Conservation (phyloP, 2,329 filamentous ascomycete species). For the Calonectria pseudoturangicola region DNA sequence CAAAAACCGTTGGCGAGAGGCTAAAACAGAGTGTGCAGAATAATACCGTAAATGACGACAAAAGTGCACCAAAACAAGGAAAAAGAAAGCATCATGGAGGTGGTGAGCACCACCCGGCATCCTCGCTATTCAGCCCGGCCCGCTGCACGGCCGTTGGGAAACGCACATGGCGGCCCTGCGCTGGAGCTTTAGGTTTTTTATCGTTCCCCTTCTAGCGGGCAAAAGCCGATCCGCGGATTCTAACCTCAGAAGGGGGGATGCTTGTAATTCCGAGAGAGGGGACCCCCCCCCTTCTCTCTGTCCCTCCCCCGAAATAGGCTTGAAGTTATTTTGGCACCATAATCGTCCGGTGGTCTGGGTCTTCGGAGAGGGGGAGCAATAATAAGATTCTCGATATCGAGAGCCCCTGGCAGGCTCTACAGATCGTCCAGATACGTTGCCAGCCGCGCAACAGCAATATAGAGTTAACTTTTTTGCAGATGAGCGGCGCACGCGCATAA, state of each 20-base stretch:
- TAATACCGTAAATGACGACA: no score
- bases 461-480: conserved; percentile 1
- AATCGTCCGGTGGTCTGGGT: neutral
- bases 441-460: neutral
- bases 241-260: neutral
- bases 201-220: neutral
- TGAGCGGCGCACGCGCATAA: no score
- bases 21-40: conserved; percentile 3
- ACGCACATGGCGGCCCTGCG: conserved; percentile 45
- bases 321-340: conserved; percentile 5
- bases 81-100: neutral
- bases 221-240: conserved; percentile 14
- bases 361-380: neutral
- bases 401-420: neutral
- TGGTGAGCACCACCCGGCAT: neutral
- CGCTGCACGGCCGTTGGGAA: conserved; percentile 52
- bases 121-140: conserved; percentile 43
- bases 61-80: conserved; percentile 20
- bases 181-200: conserved; percentile 6
- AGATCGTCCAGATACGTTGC: neutral
- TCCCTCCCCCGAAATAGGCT: no score
- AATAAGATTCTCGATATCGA: neutral
- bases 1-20: no score
- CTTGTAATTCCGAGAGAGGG: neutral
- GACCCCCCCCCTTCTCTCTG: no score